Conservation (phyloP, 75 land plant genomes). For the Gnetum montanum region DNA sequence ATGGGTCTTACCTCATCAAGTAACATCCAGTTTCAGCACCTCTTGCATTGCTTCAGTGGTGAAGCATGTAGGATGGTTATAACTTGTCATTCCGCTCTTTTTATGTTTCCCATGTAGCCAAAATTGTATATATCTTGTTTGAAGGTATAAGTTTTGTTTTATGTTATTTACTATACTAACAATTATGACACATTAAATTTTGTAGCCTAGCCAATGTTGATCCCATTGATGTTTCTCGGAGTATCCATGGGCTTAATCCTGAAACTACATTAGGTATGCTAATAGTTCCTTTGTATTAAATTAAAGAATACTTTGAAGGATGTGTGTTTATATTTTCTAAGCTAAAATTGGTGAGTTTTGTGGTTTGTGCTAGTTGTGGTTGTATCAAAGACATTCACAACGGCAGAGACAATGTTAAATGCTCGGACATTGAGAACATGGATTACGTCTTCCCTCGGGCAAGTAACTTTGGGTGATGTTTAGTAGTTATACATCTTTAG, state of each 20-base stretch:
- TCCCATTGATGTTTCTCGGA: slow-evolving; percentile 86
- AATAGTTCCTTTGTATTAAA: not conserved
- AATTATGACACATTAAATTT: too few relatives aligned
- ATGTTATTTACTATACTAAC: too few relatives aligned
- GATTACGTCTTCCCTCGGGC: slow-evolving; percentile 87
- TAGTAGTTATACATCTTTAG: too few relatives aligned
- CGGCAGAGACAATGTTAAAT: slow-evolving; percentile 97
- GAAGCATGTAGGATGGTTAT: too few relatives aligned
- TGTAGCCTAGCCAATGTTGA: slow-evolving; percentile 96
- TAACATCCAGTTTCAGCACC: too few relatives aligned
- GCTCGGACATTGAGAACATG: slow-evolving; percentile 88
- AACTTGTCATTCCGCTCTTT: too few relatives aligned
- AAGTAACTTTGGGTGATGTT: too few relatives aligned
- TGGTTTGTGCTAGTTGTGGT: slow-evolving; percentile 61
- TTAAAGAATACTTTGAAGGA: not conserved
- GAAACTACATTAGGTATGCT: slow-evolving; percentile 90
- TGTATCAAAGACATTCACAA: slow-evolving; percentile 96
- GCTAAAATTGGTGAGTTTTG: not conserved
- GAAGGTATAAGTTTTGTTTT: too few relatives aligned
- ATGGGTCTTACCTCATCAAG: too few relatives aligned
- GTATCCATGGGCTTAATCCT: slow-evolving; percentile 62
- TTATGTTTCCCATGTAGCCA: too few relatives aligned
- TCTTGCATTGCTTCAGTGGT: too few relatives aligned
- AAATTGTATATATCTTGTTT: too few relatives aligned
- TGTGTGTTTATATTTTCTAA: not conserved